Base-by-base conservation (phyloP, 257 asterid genomes). In the Nicotiana undulata region DNA sequence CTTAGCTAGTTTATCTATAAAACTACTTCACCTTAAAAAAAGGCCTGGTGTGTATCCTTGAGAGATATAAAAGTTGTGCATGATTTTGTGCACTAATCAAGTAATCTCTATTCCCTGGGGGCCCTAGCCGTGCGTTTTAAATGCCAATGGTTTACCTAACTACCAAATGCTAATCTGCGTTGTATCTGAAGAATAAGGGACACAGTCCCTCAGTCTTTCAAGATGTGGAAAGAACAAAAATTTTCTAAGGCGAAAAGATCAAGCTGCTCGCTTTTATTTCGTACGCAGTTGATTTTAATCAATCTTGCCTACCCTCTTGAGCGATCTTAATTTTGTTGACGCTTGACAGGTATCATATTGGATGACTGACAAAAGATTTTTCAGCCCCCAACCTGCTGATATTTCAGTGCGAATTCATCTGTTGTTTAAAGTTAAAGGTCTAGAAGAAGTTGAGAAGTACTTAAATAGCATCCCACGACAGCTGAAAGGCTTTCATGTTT, bases 311-410 rank as follows among this genome's bases (percentile, higher is more conserved):
- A n/a, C 29, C 76, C 40, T 34, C 52, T 34, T 34, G 53, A 34
- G 76, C 10, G 29, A 67, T 34, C 31, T 22, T 31, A 11, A 20
- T 79, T 86, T 82, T 81, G 13, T 76, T 3, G 22, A n/a, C n/a
- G n/a, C n/a, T n/a, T n/a, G n/a, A 13, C 85, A 93, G 96, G 91
- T 88, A 10, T 92, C 97, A 56, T 81, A 87, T 9, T 93, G 97
- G 98, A 93, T 93, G 98, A 86, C 88, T 61, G 90, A 90, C 58
- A 89, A 80, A 74, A 79, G 88, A 79, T 80, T 65, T 49, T 68
- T 87, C 18, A 81, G 84, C 2, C 20, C 84, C 29, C 34, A 83
- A 72, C 80, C 86, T 64, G 75, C 16, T 63, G 95, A 92, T 60
- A 85, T 83, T 84, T 85, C 87, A n/a, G 79, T 74, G 17, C 83